phyloP scores from a whole-genome alignment of 257 asterid species.

The Parsonsia alboflavescens region DNA sequence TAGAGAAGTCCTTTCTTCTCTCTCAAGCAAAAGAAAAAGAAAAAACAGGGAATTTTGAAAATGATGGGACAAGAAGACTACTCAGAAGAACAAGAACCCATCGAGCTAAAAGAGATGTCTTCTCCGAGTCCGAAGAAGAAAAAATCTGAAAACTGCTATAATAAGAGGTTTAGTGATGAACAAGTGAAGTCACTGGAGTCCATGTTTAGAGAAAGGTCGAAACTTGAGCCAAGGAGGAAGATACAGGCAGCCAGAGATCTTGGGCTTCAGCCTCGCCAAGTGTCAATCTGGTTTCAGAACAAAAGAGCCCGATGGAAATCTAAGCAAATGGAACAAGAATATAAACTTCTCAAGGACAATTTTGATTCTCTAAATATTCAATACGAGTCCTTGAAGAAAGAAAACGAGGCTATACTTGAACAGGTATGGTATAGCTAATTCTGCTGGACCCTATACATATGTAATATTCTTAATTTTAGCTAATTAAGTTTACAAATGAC shows the following conservation, averaged over 20 bases:
- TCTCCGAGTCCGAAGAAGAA: constrained; percentile 17
- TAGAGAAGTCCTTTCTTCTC: constrained; percentile 1
- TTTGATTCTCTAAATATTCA: constrained; percentile 47
- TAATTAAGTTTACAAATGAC: neutral
- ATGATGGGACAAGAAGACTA: constrained; percentile 41
- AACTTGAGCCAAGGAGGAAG: constrained; percentile 67
- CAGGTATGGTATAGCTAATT: constrained; percentile 37
- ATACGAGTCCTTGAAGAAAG: constrained; percentile 48
- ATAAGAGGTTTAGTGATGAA: constrained; percentile 64
- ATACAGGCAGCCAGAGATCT: constrained; percentile 59
- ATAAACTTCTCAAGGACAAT: constrained; percentile 39
- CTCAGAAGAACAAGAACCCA: constrained; percentile 23
- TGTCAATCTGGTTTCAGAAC: constrained; percentile 87
- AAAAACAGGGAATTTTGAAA: neutral
- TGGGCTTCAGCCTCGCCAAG: constrained; percentile 82
- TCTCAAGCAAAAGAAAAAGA: neutral
- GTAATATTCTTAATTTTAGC: no score
- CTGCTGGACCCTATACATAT: no score
- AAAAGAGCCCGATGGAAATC: constrained; percentile 66
- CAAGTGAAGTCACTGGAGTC: constrained; percentile 69
- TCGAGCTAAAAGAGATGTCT: constrained; percentile 12
- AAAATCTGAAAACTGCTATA: constrained; percentile 19
- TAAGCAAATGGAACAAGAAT: constrained; percentile 63
- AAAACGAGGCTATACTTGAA: constrained; percentile 49
- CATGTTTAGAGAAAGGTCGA: constrained; percentile 47